Conservation (phyloP, 345 rosid genomes). For the Odontarrhena argentea region DNA sequence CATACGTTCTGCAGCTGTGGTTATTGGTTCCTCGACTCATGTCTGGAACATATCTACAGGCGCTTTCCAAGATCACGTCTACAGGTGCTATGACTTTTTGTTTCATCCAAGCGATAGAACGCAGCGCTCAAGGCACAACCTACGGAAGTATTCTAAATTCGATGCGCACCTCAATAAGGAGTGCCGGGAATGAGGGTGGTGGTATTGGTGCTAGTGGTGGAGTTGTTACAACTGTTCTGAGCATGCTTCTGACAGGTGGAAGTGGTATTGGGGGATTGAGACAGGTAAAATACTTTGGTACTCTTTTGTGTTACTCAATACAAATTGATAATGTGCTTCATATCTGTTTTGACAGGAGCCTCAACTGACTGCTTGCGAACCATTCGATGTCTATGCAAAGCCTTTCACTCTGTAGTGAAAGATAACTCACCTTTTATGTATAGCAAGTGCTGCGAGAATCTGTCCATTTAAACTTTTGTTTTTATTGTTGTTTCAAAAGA, state of each 20-base stretch:
- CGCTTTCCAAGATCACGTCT: conserved; percentile 74
- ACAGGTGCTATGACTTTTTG: conserved; percentile 92
- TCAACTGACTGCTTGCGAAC: conserved; percentile 70
- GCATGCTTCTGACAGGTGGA: conserved; percentile 78
- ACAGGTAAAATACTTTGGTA: conserved; percentile 54
- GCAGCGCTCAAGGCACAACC: conserved; percentile 58
- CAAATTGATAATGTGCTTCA: conserved; percentile 4
- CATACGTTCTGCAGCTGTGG: background rate
- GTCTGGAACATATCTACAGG: conserved; percentile 45
- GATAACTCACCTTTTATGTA: conserved; percentile 18
- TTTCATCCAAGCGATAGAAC: conserved; percentile 84
- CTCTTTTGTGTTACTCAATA: background rate
- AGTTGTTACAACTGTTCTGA: conserved; percentile 62
- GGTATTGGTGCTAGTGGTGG: conserved; percentile 54
- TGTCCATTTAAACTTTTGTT: conserved; percentile 7
- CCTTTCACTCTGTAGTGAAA: conserved; percentile 63
- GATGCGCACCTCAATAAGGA: conserved; percentile 70
- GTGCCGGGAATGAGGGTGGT: conserved; percentile 45
- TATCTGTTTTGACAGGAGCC: conserved; percentile 61
- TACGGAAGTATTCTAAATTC: conserved; percentile 74
- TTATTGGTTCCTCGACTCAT: conserved; percentile 20
- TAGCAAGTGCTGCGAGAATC: conserved; percentile 27
- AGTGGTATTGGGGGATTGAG: conserved; percentile 55
- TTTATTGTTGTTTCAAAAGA: background rate
- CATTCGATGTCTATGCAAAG: conserved; percentile 69